Evolutionary conservation across 2,329 filamentous ascomycete species (phyloP), one percentile per base, ranked within the genome.

Genomic region (Corinectria fuckeliana): DNA sequence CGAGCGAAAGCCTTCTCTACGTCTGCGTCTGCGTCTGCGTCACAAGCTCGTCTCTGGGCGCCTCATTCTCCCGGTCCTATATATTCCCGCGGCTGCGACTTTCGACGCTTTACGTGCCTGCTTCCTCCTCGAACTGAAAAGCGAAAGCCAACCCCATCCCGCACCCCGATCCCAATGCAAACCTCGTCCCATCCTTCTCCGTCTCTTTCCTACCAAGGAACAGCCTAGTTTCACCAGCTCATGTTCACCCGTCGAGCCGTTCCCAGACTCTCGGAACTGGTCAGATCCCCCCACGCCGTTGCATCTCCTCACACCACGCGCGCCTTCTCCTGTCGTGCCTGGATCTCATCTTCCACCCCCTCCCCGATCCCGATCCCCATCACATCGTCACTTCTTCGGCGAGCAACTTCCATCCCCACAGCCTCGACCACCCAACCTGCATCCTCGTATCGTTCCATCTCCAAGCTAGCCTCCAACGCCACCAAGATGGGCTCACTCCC

Each of bases 401-500:
- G 42, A 47, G 23, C 50, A 42, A 53, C 36, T 49, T 14, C 49
- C 48, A 48, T 56, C 47, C 23, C 41, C 32, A 28, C 49, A 58
- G 26, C 49, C 16, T 45, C 56, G 8, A 34, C 25, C 50, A 32
- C 50, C 36, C 42, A 18, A 25, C 30, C 49, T 60, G 34, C 50
- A 57, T 54, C 42, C 21, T 42, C 38, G n/a, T 55, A 48, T 53
- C 44, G 30, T 49, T 25, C 49, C 55, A 58, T 59, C 30, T 54
- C 41, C 49, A 44, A 45, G 18, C 41, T 39, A 62, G 41, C 65
- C 36, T 61, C 61, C 45, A 62, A 36, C 49, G 32, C 56, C 48
- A 54, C 63, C 57, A 70, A 45, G 18, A 76, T 76, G 74, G 71
- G 67, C 39, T 74, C 74, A 42, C 42, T 75, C 44, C 65, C 70